Percentiles rank a stretch among this genome's conserved stretches.
Conservation (phyloP, 495 filamentous ascomycete genomes). For the Daldinia bambusicola region DNA sequence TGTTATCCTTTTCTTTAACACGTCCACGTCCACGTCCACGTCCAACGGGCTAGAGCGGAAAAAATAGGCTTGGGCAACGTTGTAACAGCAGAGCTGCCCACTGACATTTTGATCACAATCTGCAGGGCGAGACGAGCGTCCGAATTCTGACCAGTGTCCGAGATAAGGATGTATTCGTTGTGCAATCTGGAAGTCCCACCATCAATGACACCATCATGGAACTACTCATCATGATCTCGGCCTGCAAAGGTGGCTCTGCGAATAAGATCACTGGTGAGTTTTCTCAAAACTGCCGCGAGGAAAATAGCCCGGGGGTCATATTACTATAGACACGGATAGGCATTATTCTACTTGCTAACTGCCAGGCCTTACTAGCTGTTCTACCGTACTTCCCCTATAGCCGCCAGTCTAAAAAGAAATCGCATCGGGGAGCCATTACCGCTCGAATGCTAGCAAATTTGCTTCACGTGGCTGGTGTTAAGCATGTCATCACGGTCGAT, state of each 20-base stretch:
- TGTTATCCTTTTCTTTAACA: conserved; percentile 36
- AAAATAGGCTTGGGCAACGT: conserved; percentile 77
- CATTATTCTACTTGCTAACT: conserved; percentile 46
- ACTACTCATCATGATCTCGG: conserved; percentile 97
- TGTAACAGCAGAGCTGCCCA: conserved; percentile 76
- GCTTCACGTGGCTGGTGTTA: conserved; percentile 88
- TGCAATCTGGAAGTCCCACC: conserved; percentile 94
- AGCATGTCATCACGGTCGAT: conserved; percentile 97
- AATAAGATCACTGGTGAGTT: conserved; percentile 94
- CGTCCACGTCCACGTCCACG: conserved; percentile 19
- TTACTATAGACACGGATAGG: conserved; percentile 13
- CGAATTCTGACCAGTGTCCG: conserved; percentile 92
- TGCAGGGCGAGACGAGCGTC: conserved; percentile 94
- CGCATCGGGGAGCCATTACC: conserved; percentile 94
- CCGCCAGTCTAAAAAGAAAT: conserved; percentile 99
- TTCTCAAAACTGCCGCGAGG: conserved; percentile 7
- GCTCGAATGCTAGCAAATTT: conserved; percentile 97
- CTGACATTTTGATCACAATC: conserved; percentile 75
- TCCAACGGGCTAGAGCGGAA: conserved; percentile 32
- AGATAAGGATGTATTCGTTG: conserved; percentile 98
- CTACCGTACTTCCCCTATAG: conserved; percentile 99
- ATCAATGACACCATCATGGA: conserved; percentile 99
- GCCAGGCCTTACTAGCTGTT: conserved; percentile 71
- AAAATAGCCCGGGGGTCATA: conserved; percentile 13
- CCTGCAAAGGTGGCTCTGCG: conserved; percentile 96